Percentiles rank a stretch among this genome's conserved stretches.
These are phyloP conservation scores for Austroboletus niveus DNA, from an alignment of 1,284 basidiomycete genomes.

Conservation along the genomic window DNA sequence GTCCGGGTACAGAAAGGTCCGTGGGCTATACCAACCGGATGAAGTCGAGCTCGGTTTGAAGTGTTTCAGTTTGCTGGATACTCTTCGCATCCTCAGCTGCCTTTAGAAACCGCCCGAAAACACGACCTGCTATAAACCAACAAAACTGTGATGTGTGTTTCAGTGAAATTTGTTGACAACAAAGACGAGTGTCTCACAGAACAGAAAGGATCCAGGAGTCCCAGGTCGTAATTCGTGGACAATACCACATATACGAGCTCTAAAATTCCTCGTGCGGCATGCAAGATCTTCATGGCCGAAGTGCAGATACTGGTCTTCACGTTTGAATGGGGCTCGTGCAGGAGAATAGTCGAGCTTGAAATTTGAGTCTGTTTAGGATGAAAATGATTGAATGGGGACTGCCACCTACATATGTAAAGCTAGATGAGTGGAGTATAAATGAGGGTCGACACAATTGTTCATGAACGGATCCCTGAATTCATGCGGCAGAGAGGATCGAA, in stretches of 20 bases:
- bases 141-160: conserved; percentile 46
- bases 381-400: neutral
- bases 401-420: conserved; percentile 60
- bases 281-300: conserved; percentile 64
- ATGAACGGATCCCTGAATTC: conserved; percentile 55
- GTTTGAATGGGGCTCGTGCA: conserved; percentile 73
- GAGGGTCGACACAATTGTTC: conserved; percentile 58
- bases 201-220: conserved; percentile 7
- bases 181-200: conserved; percentile 1
- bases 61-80: conserved; percentile 50
- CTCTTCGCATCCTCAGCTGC: conserved; percentile 54
- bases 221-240: conserved; percentile 58
- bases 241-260: conserved; percentile 65
- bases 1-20: neutral
- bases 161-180: neutral
- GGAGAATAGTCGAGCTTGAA: conserved; percentile 56
- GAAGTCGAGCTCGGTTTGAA: conserved; percentile 62
- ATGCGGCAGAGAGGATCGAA: conserved; percentile 57
- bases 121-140: conserved; percentile 66
- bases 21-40: conserved; percentile 49
- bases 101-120: conserved; percentile 61
- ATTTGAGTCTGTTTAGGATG: conserved; percentile 6
- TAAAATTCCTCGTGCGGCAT: conserved; percentile 61
- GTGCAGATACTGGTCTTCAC: conserved; percentile 54
- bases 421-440: conserved; percentile 62